A percentile compares a stretch with the other conserved stretches of the same genome.
Conservation (phyloP, 352 stramenopile genomes). For the Aphanomyces stellatus region DNA sequence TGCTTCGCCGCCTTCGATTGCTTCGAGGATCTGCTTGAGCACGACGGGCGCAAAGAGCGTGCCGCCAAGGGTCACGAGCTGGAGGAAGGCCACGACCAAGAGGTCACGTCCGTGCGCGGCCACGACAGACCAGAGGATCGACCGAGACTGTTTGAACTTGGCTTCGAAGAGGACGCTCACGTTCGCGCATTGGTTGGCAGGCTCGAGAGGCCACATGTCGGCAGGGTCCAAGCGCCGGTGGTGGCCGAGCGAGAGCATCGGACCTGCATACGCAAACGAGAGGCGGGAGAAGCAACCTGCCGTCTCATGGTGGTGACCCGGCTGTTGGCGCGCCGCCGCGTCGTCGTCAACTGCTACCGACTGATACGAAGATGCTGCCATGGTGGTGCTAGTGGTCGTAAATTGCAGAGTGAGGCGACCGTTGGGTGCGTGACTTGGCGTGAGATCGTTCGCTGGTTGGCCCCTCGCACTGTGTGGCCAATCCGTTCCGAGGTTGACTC, state of each 20-base stretch:
- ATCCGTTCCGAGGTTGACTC: too few species aligned
- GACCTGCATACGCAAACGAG: constrained; percentile 29
- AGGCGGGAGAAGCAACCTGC: constrained; percentile 22
- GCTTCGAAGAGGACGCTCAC: background rate
- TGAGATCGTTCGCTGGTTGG: too few species aligned
- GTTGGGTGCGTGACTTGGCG: too few species aligned
- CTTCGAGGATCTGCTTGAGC: background rate
- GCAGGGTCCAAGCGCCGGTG: background rate
- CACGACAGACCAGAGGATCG: background rate
- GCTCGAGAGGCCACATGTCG: background rate
- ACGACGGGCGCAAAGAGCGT: background rate
- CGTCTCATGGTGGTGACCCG: too few species aligned
- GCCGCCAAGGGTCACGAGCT: background rate
- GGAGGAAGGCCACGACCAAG: background rate
- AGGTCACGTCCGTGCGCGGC: background rate
- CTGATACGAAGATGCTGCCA: too few species aligned
- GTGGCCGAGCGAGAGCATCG: background rate
- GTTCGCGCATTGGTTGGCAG: background rate
- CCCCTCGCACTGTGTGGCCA: too few species aligned
- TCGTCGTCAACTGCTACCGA: too few species aligned
- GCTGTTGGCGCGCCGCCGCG: too few species aligned
- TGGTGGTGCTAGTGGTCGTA: too few species aligned
- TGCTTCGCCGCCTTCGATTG: background rate
- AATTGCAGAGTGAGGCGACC: too few species aligned
- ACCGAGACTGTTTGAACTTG: background rate